These are phyloP conservation scores for Solanum chacoense DNA, from an alignment of 305 asterid species.

Conservation along the genomic window DNA sequence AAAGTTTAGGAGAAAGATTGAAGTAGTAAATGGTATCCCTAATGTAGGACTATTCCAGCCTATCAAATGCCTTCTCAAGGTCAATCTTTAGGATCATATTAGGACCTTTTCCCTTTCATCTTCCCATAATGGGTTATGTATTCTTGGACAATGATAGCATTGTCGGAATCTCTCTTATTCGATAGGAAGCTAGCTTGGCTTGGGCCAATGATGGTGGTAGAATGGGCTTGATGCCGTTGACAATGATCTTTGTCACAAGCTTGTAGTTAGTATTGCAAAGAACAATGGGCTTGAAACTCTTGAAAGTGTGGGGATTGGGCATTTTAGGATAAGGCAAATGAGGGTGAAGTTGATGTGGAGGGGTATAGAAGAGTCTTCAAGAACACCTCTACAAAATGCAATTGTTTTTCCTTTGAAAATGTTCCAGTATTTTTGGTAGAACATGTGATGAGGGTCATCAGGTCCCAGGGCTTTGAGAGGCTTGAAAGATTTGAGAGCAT, in stretches of 20 bases:
- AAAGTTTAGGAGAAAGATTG: not conserved
- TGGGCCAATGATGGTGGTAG: not conserved
- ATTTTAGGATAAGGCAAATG: not conserved
- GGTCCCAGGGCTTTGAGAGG: not conserved
- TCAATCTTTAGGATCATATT: not conserved
- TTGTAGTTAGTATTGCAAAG: not conserved
- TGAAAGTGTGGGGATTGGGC: not conserved
- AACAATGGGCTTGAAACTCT: not conserved
- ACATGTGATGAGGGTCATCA: not conserved
- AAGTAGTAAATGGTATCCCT: not conserved
- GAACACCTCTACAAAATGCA: not conserved
- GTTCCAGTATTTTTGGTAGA: not conserved
- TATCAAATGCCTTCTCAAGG: not conserved
- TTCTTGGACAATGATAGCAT: not conserved
- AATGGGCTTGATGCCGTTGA: not conserved
- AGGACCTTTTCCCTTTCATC: fast-evolving
- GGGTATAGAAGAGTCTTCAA: not conserved
- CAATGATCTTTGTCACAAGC: not conserved
- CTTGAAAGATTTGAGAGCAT: not conserved
- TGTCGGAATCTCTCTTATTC: not conserved
- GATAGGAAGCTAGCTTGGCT: not conserved
- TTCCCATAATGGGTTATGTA: not conserved
- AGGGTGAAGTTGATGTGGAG: not conserved
- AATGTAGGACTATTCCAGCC: not conserved
- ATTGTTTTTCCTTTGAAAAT: not conserved